Base-by-base conservation (phyloP, 192 early-diverging fungal species). In the Podila clonocystis region DNA sequence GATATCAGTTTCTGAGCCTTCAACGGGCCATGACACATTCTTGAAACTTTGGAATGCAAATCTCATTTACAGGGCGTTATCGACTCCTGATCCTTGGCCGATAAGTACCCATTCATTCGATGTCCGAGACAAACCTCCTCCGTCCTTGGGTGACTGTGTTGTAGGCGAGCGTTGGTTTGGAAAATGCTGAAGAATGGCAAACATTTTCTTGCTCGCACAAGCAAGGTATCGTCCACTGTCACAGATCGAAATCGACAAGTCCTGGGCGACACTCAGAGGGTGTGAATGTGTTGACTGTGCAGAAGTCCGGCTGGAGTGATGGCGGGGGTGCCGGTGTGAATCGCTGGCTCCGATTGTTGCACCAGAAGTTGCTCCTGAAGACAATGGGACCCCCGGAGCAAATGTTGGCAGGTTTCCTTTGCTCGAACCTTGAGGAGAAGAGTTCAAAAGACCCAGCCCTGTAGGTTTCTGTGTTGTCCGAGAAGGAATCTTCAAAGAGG, bases 41-140 rank as follows among this genome's bases (percentile, higher is more conserved):
- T 45, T 9, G 31, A 62, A 20, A 41, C 2, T 31, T 17, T 19
- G 8, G 9, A 33, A 28, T 4, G 4, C n/a, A 34, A 1, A 65
- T 8, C 17, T 6, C 2, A 58, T 71, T 63, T 83, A 87, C 86
- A 76, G 48, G 26, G 70, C 29, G 62, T 61, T 63, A 15, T 87
- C 78, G 22, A 85, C 70, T 24, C 86, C 84, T 5, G 85, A 83
- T 57, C 87, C 87, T 74, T 88, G 87, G 17, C 87, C 85, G 5
- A 84, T 57, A 5, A 80, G 41, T 9, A 80, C 71, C 77, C 77
- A 80, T 31, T 80, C 77, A 22, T 65, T 45, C 1, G 22, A 19
- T 5, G 3, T 38, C 13, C 22, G 20, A 31, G 58, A 59, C n/a
- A 55, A 72, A 13, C 63, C 38, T 11, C 28, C 24, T 13, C 49